Base-by-base conservation (phyloP, 163 green algal species). In the Volvox carteri region DNA sequence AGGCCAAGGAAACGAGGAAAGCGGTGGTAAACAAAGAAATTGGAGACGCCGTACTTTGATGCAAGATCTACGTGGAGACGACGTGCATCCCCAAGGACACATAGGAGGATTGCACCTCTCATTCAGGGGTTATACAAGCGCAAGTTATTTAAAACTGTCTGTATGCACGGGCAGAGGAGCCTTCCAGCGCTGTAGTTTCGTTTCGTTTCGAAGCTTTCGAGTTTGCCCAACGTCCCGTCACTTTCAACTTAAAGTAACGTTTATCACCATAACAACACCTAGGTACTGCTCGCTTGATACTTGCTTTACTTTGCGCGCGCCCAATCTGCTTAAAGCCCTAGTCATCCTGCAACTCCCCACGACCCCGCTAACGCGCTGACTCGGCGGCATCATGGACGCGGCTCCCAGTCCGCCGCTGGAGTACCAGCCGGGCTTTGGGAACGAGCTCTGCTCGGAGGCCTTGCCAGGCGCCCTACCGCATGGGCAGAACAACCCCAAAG, bases 401-500 rank as follows among this genome's bases (percentile, higher is more conserved):
- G 75, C 18, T 35, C 7, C 77, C 23, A 23, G 25, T 19, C 35
- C 37, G 14, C 54, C 65, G 1, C 37, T 91, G n/a, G 8, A 84
- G 18, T 92, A 92, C 72, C 52, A 84, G 37, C 28, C 72, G 28
- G 90, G 90, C 37, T 92, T 92, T 60, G 90, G 90, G 35, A 99
- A 99, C 50, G 94, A 99, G 50, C 97, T 98, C 52, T 46, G 85
- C n/a, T 94, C 85, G 0, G 97, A 99, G 83, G 97, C 97, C 1
- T 90, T 99, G 33, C 92, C 94, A 4, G 95, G 94, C 0, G 94
- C 97, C 0, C 91, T 99, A 8, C 97, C 97, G 8, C 37, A 84
- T 8, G 92, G 92, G 0, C 96, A 98, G 78, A 99, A 99, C 93
- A 99, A 98, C 90, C 97, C 97, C 18, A 91, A 90, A 37, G 44